Base-by-base conservation (phyloP, 1,139 yeast genomes). In the Meyerozyma guilliermondii region DNA sequence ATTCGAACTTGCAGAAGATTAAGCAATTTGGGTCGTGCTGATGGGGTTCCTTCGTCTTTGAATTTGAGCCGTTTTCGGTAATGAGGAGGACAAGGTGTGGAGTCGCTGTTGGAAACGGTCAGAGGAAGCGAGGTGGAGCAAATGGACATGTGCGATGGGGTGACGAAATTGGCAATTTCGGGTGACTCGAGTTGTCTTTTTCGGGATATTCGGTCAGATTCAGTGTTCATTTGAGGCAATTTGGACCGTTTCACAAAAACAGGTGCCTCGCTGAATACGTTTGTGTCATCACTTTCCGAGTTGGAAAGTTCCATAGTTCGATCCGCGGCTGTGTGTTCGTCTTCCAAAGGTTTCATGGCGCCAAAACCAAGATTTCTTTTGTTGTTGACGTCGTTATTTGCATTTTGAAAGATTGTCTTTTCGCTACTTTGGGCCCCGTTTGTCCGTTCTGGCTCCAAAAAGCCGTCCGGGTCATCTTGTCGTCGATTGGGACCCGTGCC, bases 231-330 rank as follows among this genome's bases (percentile, higher is more conserved):
- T 13, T 14, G 18, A 18, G 10, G 33, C 33, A 11, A 4, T 29
- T 13, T 14, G 33, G 16, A 3, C 22, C 33, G 33, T 13, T 14
- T 29, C 18, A 29, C 33, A 29, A 29, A 29, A 16, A 11, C 10
- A 3, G 36, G 36, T 8, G 23, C 36, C 20, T 20, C 24, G 36
- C 24, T 20, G 18, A 33, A 33, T 13, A 33, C 35, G 35, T 38
- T 41, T 17, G 29, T 46, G 40, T 22, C 41, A n/a, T 47, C 50
- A 18, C 39, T 38, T n/a, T 42, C 44, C 5, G 41, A 23, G 16
- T 24, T 38, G n/a, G 30, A 27, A 9, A 22, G n/a, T 7, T 24
- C 28, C 23, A 36, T 24, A 13, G 39, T 16, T 17, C 39, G 14
- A 17, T 31, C 26, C 24, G 29, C 27, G 38, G 29, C 39, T 5